phyloP scores from a whole-genome alignment of 257 asterid genomes.

The Solanum microdontum region DNA sequence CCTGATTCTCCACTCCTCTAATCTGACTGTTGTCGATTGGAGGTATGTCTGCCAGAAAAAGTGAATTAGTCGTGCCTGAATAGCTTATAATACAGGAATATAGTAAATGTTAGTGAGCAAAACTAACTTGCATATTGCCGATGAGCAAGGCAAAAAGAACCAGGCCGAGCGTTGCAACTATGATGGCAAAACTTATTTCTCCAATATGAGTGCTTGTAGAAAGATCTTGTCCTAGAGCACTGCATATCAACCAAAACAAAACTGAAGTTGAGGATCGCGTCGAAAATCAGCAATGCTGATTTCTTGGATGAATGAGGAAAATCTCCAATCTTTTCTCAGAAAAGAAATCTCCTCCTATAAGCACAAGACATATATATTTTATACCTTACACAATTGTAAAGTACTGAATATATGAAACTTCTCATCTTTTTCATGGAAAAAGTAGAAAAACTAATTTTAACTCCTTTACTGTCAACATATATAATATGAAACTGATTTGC shows the following conservation, averaged over 20 bases:
- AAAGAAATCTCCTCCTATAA: not conserved
- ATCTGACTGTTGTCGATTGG: slow-evolving; percentile 74
- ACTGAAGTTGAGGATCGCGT: not conserved
- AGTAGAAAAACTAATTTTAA: not conserved
- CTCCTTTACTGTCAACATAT: not conserved
- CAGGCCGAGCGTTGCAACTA: slow-evolving; percentile 61
- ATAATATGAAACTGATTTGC: not conserved
- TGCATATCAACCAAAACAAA: slow-evolving; percentile 21
- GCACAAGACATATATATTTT: not conserved
- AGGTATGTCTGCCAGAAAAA: slow-evolving; percentile 58
- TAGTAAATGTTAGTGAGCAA: not conserved
- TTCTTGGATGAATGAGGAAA: not conserved
- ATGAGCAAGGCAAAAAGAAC: slow-evolving; percentile 88
- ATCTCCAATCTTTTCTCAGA: not conserved
- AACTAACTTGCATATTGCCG: slow-evolving; percentile 83
- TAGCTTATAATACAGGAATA: not conserved
- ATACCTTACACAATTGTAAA: not conserved
- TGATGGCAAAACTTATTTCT: slow-evolving; percentile 66
- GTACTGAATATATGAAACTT: not conserved
- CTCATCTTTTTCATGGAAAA: not conserved
- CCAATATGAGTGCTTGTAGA: slow-evolving; percentile 70
- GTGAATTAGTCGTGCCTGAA: not conserved
- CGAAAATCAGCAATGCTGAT: not conserved
- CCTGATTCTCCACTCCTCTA: slow-evolving; percentile 91
- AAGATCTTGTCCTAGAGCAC: slow-evolving; percentile 85